phyloP scores from a whole-genome alignment of 768 basidiomycete species.

The Lactarius evosmus region DNA sequence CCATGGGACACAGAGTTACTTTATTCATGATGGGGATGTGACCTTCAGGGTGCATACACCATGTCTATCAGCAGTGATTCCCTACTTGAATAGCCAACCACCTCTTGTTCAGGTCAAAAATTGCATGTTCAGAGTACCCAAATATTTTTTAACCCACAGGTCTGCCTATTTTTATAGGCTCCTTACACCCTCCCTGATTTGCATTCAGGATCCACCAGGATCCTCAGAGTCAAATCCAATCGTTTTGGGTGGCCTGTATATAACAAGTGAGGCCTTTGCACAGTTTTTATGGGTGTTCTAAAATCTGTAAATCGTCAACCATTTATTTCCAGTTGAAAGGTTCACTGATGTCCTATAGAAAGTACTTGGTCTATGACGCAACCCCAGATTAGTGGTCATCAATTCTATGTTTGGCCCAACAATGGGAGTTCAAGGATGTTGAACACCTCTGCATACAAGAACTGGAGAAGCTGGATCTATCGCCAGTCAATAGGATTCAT shows the following conservation, averaged over 20 bases:
- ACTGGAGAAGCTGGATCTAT: slow-evolving; percentile 39
- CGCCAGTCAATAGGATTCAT: too few species aligned
- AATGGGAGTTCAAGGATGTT: slow-evolving; percentile 42
- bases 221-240: slow-evolving; percentile 34
- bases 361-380: slow-evolving; percentile 41
- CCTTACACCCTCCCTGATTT: neutral
- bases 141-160: slow-evolving; percentile 13
- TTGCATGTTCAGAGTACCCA: slow-evolving; percentile 13
- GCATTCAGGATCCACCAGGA: slow-evolving; percentile 32
- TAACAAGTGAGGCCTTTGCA: slow-evolving; percentile 32
- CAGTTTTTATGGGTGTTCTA: slow-evolving; percentile 37
- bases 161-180: slow-evolving; percentile 15
- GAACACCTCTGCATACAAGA: slow-evolving; percentile 40
- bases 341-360: slow-evolving; percentile 28
- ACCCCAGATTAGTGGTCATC: slow-evolving; percentile 42
- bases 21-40: slow-evolving; percentile 15
- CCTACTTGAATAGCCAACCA: slow-evolving; percentile 3
- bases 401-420: slow-evolving; percentile 40
- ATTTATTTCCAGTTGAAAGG: neutral
- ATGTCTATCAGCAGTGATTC: neutral
- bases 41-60: slow-evolving; percentile 8
- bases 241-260: slow-evolving; percentile 33
- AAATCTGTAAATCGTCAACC: slow-evolving; percentile 33
- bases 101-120: slow-evolving; percentile 29
- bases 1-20: slow-evolving; percentile 14